phyloP scores from a whole-genome alignment of 192 early-diverging fungal genomes.

The Podochytrium sp. region DNA sequence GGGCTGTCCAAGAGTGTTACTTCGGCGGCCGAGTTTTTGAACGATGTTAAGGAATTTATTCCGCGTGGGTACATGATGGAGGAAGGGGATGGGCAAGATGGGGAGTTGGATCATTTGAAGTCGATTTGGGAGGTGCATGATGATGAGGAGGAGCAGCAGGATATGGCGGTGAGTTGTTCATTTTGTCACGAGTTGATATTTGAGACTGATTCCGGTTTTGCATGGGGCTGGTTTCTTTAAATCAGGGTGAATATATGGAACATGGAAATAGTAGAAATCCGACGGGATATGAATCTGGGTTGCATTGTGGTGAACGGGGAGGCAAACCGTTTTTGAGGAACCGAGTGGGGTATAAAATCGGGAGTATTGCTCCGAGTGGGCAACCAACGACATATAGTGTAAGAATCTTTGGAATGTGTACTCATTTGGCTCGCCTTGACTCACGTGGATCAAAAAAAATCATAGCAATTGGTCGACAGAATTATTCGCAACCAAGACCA shows the following conservation, averaged over 20 bases:
- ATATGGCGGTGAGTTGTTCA: neutral
- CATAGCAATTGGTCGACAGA: slow-evolving; percentile 63
- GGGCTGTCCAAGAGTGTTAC: neutral
- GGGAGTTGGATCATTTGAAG: neutral
- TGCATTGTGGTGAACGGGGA: neutral
- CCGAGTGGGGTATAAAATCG: neutral
- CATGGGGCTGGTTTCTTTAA: neutral
- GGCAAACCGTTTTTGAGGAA: neutral
- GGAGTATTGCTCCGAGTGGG: neutral
- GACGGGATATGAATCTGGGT: neutral
- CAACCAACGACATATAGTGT: slow-evolving; percentile 17
- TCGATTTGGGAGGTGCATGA: slow-evolving; percentile 26
- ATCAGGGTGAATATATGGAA: neutral
- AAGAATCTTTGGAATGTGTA: neutral
- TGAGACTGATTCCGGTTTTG: neutral
- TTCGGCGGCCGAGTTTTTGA: neutral
- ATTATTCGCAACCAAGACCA: slow-evolving; percentile 73
- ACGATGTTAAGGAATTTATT: slow-evolving; percentile 20
- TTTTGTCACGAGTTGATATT: neutral
- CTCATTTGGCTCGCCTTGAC: neutral
- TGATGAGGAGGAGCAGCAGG: neutral
- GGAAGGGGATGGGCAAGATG: neutral
- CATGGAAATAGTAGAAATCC: neutral
- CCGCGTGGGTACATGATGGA: neutral
- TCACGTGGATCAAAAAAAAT: neutral